phyloP scores from a whole-genome alignment of 257 asterid species.

The Forsythia viridissima region DNA sequence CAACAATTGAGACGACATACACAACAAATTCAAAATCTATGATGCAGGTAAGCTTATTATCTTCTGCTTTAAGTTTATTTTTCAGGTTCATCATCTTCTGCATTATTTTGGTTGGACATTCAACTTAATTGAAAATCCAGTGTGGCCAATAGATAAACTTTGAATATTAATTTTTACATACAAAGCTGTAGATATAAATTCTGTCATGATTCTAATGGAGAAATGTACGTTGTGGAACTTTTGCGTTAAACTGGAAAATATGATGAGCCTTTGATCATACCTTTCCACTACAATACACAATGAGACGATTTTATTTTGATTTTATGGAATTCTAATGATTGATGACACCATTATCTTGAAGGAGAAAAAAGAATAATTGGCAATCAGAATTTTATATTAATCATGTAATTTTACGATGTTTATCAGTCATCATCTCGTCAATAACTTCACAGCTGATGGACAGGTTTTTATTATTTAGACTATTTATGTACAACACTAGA shows the following conservation, averaged over 20 bases:
- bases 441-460: background rate
- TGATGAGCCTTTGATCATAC: background rate
- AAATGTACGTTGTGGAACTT: background rate
- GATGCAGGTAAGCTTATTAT: slow-evolving; percentile 75
- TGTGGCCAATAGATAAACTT: background rate
- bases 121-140: background rate
- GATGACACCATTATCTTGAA: background rate
- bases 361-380: background rate
- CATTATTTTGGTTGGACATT: background rate
- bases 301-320: background rate
- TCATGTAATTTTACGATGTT: background rate
- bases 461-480: background rate
- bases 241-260: background rate
- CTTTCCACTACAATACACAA: background rate
- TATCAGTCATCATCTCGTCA: background rate
- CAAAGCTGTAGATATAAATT: background rate
- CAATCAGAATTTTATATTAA: background rate
- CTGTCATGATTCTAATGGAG: background rate
- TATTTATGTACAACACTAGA: background rate
- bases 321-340: background rate
- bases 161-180: background rate
- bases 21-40: slow-evolving; percentile 80
- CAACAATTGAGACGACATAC: slow-evolving; percentile 76
- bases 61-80: background rate
- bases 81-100: background rate